These are phyloP conservation scores for Ogataea paradorogensis DNA, from an alignment of 805 yeast genomes.

Conservation along the genomic window DNA sequence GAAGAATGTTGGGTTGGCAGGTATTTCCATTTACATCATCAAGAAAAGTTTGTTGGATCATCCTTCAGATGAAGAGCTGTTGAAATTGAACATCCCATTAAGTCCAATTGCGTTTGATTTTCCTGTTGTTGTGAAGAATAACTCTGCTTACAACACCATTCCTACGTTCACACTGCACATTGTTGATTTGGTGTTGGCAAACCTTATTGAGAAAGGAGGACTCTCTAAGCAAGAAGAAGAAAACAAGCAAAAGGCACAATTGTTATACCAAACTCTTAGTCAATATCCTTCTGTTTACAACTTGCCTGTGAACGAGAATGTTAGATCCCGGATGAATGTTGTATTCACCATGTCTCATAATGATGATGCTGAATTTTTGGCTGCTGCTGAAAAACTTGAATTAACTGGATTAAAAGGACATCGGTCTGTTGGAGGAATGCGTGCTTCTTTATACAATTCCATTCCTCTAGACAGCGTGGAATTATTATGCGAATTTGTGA, in stretches of 20 bases:
- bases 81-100: conserved; percentile 62
- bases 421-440: conserved; percentile 95
- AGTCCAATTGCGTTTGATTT: conserved; percentile 87
- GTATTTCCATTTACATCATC: conserved; percentile 87
- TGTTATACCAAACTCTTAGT: conserved; percentile 66
- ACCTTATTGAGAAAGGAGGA: conserved; percentile 70
- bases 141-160: conserved; percentile 93
- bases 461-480: conserved; percentile 61
- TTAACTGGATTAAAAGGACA: conserved; percentile 90
- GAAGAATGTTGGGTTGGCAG: conserved; percentile 96
- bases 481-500: conserved; percentile 53
- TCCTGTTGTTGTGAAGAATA: conserved; percentile 81
- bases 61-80: conserved; percentile 60
- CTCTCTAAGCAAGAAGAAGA: conserved; percentile 53
- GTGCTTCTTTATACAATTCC: conserved; percentile 92
- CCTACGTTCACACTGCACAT: conserved; percentile 91
- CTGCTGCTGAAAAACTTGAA: conserved; percentile 56
- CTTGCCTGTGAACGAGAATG: conserved; percentile 59
- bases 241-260: conserved; percentile 59
- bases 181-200: conserved; percentile 70
- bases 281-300: conserved; percentile 60
- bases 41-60: conserved; percentile 74
- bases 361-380: conserved; percentile 63
- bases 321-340: conserved; percentile 87
- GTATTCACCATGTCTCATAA: conserved; percentile 75